Evolutionary conservation across 2,329 filamentous ascomycete species (phyloP).

Genomic region (Sarocladiaceae sp.): DNA sequence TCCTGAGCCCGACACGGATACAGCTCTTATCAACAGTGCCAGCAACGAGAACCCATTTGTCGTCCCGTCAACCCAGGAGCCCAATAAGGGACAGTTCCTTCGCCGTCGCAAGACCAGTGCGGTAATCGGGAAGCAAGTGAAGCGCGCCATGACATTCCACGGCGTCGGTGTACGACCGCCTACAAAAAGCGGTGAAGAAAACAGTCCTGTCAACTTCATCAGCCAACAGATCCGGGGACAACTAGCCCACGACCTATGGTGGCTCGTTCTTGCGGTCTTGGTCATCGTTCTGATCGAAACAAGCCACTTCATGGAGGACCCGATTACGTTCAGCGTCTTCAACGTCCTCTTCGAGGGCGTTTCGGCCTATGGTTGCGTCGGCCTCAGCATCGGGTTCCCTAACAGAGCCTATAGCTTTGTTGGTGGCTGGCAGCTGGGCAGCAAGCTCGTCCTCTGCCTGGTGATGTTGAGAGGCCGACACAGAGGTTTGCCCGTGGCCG

Average conservation of each 20-base stretch:
- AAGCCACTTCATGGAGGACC: slow-evolving; percentile 45
- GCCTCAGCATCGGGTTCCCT: slow-evolving; percentile 53
- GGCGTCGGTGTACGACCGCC: slow-evolving; percentile 35
- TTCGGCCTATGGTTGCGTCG: slow-evolving; percentile 58
- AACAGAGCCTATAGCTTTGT: slow-evolving; percentile 50
- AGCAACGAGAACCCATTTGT: slow-evolving; percentile 10
- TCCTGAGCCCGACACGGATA: not conserved
- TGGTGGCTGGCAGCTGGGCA: slow-evolving; percentile 48
- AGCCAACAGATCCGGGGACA: slow-evolving; percentile 59
- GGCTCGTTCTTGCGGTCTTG: slow-evolving; percentile 56
- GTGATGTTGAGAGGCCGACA: slow-evolving; percentile 55
- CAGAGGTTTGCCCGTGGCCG: slow-evolving; percentile 50
- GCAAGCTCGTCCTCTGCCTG: slow-evolving; percentile 53
- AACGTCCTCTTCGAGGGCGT: slow-evolving; percentile 57
- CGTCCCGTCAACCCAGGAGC: slow-evolving; percentile 22
- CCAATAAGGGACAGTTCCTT: slow-evolving; percentile 16
- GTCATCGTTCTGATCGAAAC: slow-evolving; percentile 59
- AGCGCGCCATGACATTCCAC: slow-evolving; percentile 35
- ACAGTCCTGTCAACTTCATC: slow-evolving; percentile 43
- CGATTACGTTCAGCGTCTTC: slow-evolving; percentile 52
- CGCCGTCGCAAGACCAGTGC: slow-evolving; percentile 20
- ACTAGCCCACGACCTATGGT: slow-evolving; percentile 64
- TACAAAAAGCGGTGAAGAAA: slow-evolving; percentile 20
- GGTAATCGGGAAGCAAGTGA: slow-evolving; percentile 28
- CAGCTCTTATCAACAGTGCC: not conserved